Evolutionary conservation across 192 early-diverging fungal genomes (phyloP).

Genomic region (Podila verticillata): DNA sequence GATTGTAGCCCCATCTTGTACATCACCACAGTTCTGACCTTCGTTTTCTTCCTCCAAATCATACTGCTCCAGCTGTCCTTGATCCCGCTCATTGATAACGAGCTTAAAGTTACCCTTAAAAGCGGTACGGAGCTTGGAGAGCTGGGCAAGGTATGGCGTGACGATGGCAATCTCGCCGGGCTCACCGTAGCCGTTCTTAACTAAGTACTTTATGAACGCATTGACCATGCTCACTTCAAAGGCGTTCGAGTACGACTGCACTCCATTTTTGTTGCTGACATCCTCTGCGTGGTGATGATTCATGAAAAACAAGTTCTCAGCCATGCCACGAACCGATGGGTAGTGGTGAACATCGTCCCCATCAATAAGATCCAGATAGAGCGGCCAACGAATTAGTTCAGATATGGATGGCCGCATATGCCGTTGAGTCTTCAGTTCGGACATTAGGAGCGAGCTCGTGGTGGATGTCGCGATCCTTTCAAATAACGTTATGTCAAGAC

Average conservation of each 20-base stretch:
- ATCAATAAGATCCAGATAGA: conserved; percentile 59
- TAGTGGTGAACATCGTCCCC: conserved; percentile 31
- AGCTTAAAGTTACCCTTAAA: conserved; percentile 32
- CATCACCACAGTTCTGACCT: not conserved
- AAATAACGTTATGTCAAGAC: conserved; percentile 60
- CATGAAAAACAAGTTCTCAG: conserved; percentile 59
- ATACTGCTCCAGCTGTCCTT: conserved; percentile 34
- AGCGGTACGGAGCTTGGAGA: conserved; percentile 49
- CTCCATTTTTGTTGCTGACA: conserved; percentile 44
- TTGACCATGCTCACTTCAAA: conserved; percentile 64
- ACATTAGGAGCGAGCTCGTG: conserved; percentile 44
- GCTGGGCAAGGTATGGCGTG: conserved; percentile 64
- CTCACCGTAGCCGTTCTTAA: conserved; percentile 59
- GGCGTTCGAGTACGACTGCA: conserved; percentile 56
- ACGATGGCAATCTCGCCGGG: conserved; percentile 61
- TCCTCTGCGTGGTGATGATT: conserved; percentile 58
- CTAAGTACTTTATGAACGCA: conserved; percentile 54
- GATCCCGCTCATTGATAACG: conserved; percentile 50
- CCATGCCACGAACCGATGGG: conserved; percentile 53
- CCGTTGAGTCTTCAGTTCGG: conserved; percentile 53
- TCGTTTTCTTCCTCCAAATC: conserved; percentile 18
- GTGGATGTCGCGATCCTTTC: conserved; percentile 55
- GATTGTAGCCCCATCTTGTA: not conserved
- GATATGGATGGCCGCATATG: conserved; percentile 65
- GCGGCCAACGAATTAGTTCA: conserved; percentile 54